Conservation (phyloP, 163 green algal species). For the Chlorella variabilis region DNA sequence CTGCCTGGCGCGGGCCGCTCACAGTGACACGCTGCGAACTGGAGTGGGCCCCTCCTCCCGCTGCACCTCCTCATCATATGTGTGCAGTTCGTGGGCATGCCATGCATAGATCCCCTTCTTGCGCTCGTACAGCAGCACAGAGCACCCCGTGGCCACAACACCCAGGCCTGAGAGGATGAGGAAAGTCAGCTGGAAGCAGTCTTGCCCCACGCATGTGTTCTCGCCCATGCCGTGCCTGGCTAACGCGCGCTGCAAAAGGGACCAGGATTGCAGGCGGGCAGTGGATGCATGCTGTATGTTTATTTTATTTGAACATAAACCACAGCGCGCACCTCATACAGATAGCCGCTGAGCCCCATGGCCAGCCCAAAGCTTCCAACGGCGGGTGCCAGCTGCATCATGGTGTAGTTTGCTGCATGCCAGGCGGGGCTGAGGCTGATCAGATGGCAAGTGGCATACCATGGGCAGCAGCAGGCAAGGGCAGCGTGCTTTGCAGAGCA, state of each 20-base stretch:
- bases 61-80: constrained; percentile 68
- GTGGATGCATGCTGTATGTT: neutral
- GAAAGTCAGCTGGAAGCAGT: constrained; percentile 60
- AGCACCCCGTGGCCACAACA: neutral
- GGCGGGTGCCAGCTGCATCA: constrained; percentile 47
- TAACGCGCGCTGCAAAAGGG: constrained; percentile 4
- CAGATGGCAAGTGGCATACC: constrained; percentile 72
- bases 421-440: constrained; percentile 73
- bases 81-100: constrained; percentile 53
- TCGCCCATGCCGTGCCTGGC: constrained; percentile 7
- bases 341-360: neutral
- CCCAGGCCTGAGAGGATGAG: constrained; percentile 30
- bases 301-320: neutral
- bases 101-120: neutral
- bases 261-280: neutral
- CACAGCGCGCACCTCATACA: constrained; percentile 10
- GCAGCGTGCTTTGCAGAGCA: neutral
- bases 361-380: constrained; percentile 16
- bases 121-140: neutral
- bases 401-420: constrained; percentile 78
- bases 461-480: neutral
- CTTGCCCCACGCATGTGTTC: constrained; percentile 41
- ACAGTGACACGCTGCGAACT: neutral
- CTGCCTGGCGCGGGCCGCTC: too few species aligned
- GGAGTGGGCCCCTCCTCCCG: neutral